Percentiles rank a stretch among this genome's conserved stretches.
Conservation (phyloP, 257 asterid species). For the Thymus mandschuricus region DNA sequence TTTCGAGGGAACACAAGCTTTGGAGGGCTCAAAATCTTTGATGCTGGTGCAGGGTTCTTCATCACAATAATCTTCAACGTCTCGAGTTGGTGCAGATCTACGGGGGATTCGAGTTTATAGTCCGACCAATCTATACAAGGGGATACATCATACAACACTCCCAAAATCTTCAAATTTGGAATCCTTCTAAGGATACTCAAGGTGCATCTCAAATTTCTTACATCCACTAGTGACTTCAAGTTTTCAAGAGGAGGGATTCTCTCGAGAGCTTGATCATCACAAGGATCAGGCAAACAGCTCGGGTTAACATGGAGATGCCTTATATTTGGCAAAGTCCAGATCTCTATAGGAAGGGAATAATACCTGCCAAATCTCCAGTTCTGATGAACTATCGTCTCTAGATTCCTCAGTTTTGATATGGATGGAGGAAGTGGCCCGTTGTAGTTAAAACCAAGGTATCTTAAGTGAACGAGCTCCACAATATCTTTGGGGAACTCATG, state of each 20-base stretch:
- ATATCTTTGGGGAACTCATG: neutral
- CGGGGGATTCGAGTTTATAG: conserved; percentile 17
- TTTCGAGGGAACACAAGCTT: conserved; percentile 4
- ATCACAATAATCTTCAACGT: conserved; percentile 1
- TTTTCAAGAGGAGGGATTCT: conserved; percentile 3
- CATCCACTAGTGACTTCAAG: conserved; percentile 25
- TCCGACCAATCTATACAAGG: neutral
- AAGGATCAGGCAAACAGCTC: neutral
- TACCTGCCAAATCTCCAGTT: neutral
- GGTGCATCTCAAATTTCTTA: neutral
- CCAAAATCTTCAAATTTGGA: conserved; percentile 17
- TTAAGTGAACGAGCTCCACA: neutral
- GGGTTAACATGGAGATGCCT: neutral
- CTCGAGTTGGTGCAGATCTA: conserved; percentile 24
- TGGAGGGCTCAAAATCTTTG: neutral
- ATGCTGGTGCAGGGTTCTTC: neutral
- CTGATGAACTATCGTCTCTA: conserved; percentile 15
- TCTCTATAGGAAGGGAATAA: neutral
- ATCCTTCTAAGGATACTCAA: neutral
- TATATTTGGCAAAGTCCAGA: conserved; percentile 28
- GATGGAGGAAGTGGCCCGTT: neutral
- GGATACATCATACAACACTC: conserved; percentile 8
- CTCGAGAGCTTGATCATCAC: neutral
- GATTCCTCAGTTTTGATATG: neutral
- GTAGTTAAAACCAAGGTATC: neutral